phyloP scores from a whole-genome alignment of 768 basidiomycete genomes.

The Termitomyces heimii region DNA sequence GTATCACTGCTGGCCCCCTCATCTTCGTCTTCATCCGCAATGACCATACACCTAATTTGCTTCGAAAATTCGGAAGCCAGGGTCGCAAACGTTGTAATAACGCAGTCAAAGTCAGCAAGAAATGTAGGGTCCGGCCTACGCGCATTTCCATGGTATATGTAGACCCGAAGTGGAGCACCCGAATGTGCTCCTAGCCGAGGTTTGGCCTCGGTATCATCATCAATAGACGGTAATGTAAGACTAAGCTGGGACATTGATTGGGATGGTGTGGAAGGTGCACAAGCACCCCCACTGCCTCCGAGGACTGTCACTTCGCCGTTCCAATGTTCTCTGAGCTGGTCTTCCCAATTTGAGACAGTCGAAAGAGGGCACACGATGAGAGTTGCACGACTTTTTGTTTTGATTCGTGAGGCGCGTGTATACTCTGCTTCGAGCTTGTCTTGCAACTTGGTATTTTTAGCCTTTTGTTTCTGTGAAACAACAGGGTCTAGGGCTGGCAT shows the following conservation, averaged over 20 bases:
- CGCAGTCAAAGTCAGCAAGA: slow-evolving; percentile 91
- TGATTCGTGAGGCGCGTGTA: slow-evolving; percentile 68
- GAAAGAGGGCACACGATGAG: slow-evolving; percentile 96
- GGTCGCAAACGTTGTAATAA: slow-evolving; percentile 96
- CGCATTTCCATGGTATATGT: slow-evolving; percentile 93
- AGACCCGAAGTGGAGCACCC: slow-evolving; percentile 67
- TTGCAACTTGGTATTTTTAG: slow-evolving; percentile 57
- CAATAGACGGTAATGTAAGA: slow-evolving; percentile 24
- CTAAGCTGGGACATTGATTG: slow-evolving; percentile 30
- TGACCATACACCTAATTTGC: slow-evolving; percentile 66
- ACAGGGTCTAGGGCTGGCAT: slow-evolving; percentile 54
- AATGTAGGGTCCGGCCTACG: slow-evolving; percentile 82
- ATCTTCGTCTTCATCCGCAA: slow-evolving; percentile 69
- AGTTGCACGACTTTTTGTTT: slow-evolving; percentile 81
- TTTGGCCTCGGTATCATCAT: slow-evolving; percentile 25
- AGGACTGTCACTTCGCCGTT: slow-evolving; percentile 78
- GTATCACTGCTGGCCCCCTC: slow-evolving; percentile 62
- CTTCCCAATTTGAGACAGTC: slow-evolving; percentile 98
- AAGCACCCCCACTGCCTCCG: slow-evolving; percentile 61
- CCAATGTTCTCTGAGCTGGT: slow-evolving; percentile 98
- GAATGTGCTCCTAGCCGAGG: slow-evolving; percentile 31
- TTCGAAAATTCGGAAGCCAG: slow-evolving; percentile 93
- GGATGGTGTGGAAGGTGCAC: slow-evolving; percentile 27
- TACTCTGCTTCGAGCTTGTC: slow-evolving; percentile 72
- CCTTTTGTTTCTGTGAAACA: slow-evolving; percentile 48